Base-by-base conservation (phyloP, 2,329 filamentous ascomycete genomes). In the Aspergillus melleus region DNA sequence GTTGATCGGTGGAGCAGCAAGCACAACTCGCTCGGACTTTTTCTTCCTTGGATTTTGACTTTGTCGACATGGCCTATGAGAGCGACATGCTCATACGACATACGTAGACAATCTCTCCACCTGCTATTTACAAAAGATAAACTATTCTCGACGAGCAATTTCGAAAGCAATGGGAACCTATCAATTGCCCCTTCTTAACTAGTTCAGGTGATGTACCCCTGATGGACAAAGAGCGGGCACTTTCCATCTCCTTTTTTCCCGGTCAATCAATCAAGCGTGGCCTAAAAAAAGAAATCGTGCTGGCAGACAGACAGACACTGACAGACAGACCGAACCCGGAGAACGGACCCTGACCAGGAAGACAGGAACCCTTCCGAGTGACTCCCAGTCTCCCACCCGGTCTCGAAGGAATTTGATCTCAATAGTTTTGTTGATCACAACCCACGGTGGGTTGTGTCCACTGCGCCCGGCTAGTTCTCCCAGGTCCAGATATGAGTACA, bases 1-100 rank as follows among this genome's bases (percentile, higher is more conserved):
- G 64, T 64, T 64, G 64, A 66, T 66, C 64, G 60, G 64, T 64
- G 65, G 65, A 66, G 60, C 55, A 22, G 22, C 12, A 47, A 24
- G 9, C 19, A 20, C 9, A 11, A 11, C 22, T 47, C 44, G 8
- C 42, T 46, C 42, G 44, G n/a, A 12, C 11, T 20, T 52, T 24
- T 44, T 24, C 36, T 24, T 54, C 16, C 30, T 44, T 44, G 36
- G 24, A 39, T 44, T 46, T 47, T 52, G 49, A 57, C 52, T 57
- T 8, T 36, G 11, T 30, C 30, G 46, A 53, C n/a, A 16, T 49
- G 46, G 16, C 20, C 24, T 49, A 49, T 49, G 46, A 49, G 16
- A 42, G n/a, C 6, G 36, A 14, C 16, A 36, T 14, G 32, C 32
- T 36, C 32, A 14, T 36, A 14, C 10, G 32, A 36, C 42, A 11